These are phyloP conservation scores for Hydnum rufescens DNA, from an alignment of 768 basidiomycete species.

Conservation along the genomic window DNA sequence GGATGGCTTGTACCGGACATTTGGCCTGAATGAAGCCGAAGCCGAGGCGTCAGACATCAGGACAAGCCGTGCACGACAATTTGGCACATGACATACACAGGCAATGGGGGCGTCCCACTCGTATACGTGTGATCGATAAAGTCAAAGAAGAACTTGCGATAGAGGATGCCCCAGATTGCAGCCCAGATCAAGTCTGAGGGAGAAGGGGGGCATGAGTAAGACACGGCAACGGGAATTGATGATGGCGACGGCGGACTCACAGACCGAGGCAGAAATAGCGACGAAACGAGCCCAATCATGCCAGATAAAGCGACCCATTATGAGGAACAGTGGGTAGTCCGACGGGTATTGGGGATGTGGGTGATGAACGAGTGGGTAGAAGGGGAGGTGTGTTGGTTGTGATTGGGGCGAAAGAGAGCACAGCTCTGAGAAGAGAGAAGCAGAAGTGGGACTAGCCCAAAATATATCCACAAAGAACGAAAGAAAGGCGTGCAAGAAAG, in stretches of 20 bases:
- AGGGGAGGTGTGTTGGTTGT: slow-evolving; percentile 7
- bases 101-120: slow-evolving; percentile 20
- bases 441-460: too few relatives aligned
- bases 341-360: slow-evolving; percentile 8
- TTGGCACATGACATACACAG: not conserved
- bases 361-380: not conserved
- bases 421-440: slow-evolving; percentile 9
- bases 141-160: slow-evolving; percentile 95
- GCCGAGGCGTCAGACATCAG: not conserved
- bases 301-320: slow-evolving; percentile 71
- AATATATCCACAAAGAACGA: too few relatives aligned
- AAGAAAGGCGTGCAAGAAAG: too few relatives aligned
- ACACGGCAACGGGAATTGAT: not conserved
- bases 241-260: slow-evolving; percentile 28
- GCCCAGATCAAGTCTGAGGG: slow-evolving; percentile 58
- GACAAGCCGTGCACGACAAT: not conserved
- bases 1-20: slow-evolving; percentile 37
- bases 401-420: not conserved
- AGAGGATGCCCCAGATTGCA: slow-evolving; percentile 57
- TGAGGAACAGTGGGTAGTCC: slow-evolving; percentile 10
- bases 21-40: slow-evolving; percentile 27
- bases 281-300: slow-evolving; percentile 54
- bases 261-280: slow-evolving; percentile 46
- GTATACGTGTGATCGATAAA: slow-evolving; percentile 40
- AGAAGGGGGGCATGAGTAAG: not conserved